Evolutionary conservation across 306 rosid species (phyloP).

Genomic region (Prinsepia uniflora): DNA sequence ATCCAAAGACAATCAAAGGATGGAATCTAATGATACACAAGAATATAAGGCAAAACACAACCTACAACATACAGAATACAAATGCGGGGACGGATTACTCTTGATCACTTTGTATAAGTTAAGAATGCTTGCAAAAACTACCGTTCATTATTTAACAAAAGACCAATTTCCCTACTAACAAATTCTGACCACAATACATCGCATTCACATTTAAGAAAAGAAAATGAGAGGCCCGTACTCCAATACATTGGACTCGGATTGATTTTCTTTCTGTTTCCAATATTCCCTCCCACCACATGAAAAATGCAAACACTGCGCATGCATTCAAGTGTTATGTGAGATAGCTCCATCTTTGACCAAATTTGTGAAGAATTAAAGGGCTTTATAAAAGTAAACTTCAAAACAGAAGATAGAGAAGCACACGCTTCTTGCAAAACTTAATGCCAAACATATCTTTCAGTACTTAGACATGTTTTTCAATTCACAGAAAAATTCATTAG

Average conservation of each 20-base stretch:
- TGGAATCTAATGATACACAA: neutral
- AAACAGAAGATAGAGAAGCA: neutral
- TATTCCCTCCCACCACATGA: neutral
- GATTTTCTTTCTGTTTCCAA: neutral
- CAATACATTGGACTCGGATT: neutral
- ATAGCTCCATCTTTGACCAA: slow-evolving; percentile 1
- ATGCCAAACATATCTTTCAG: slow-evolving; percentile 30
- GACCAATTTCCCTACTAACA: too few species aligned
- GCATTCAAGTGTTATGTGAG: neutral
- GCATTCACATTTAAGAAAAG: neutral
- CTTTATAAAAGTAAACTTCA: neutral
- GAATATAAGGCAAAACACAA: neutral
- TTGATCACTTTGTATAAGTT: neutral
- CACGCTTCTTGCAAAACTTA: slow-evolving; percentile 15
- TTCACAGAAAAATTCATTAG: slow-evolving; percentile 18
- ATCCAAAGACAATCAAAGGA: neutral
- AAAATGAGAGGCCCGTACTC: neutral
- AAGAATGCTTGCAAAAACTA: neutral
- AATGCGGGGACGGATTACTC: neutral
- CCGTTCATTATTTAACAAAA: too few species aligned
- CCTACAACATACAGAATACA: neutral
- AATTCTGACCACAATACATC: neutral
- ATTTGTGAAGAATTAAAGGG: slow-evolving; percentile 1
- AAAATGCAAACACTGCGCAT: neutral
- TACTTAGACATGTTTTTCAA: slow-evolving; percentile 29